Evolutionary conservation across 116 monocot species (phyloP).

Genomic region (Zostera marina): DNA sequence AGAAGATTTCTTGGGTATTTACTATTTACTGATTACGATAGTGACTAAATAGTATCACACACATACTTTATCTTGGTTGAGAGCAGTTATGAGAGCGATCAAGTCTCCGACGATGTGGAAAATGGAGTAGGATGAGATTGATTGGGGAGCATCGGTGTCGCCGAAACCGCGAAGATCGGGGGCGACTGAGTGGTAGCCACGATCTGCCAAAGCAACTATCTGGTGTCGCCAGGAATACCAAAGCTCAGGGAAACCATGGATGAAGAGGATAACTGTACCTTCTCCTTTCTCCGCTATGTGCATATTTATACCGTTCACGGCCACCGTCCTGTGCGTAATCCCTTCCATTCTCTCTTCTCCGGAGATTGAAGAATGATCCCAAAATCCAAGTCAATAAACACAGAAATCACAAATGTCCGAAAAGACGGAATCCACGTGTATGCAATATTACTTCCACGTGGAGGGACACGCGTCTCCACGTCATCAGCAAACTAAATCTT

Average conservation of each 20-base stretch:
- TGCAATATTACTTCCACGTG: no score
- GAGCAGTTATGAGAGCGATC: conserved; percentile 19
- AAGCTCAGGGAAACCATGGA: conserved; percentile 34
- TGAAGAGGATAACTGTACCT: conserved; percentile 15
- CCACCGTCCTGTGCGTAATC: conserved; percentile 17
- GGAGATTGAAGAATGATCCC: not conserved
- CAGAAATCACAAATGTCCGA: no score
- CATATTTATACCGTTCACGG: conserved; percentile 23
- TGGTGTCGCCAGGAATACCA: conserved; percentile 35
- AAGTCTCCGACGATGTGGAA: conserved; percentile 31
- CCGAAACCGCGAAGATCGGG: conserved; percentile 42
- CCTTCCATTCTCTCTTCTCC: conserved; percentile 4
- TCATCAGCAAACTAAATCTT: no score
- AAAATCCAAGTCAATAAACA: no score
- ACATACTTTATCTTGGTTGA: conserved; percentile 17
- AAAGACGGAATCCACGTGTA: no score
- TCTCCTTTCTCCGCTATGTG: conserved; percentile 24
- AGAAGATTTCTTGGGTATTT: no score
- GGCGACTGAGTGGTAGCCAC: conserved; percentile 29
- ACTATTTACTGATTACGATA: no score
- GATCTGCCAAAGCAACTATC: conserved; percentile 16
- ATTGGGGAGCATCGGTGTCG: conserved; percentile 16
- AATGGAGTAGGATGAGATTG: conserved; percentile 9
- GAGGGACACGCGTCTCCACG: no score
- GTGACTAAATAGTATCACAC: no score